phyloP scores from a whole-genome alignment of 2,329 filamentous ascomycete species.

The Venturia nashicola region DNA sequence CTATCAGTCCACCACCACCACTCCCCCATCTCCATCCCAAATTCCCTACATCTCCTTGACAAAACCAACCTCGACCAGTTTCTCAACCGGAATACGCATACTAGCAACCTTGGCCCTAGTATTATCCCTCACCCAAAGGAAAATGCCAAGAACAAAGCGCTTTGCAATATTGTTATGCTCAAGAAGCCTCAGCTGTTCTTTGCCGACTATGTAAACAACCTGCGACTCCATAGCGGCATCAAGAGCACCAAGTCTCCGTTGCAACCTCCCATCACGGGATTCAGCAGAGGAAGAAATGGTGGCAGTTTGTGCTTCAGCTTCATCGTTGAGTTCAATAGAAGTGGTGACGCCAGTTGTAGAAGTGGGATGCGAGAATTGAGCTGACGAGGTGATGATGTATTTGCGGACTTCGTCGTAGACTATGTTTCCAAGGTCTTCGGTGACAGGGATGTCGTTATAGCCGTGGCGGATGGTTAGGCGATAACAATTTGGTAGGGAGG shows the following conservation, averaged over 20 bases:
- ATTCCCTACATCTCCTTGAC: slow-evolving; percentile 47
- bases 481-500: slow-evolving; percentile 50
- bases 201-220: slow-evolving; percentile 44
- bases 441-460: slow-evolving; percentile 60
- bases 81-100: slow-evolving; percentile 45
- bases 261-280: background rate
- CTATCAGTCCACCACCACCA: no score
- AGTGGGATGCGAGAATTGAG: background rate
- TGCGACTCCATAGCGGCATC: slow-evolving; percentile 33
- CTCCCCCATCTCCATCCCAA: no score
- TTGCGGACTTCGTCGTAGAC: slow-evolving; percentile 41
- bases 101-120: slow-evolving; percentile 54
- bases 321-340: background rate
- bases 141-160: slow-evolving; percentile 38
- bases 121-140: slow-evolving; percentile 55
- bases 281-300: background rate
- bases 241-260: slow-evolving; percentile 21
- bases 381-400: slow-evolving; percentile 12
- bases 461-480: slow-evolving; percentile 58
- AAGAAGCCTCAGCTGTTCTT: slow-evolving; percentile 46
- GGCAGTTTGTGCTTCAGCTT: background rate
- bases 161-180: slow-evolving; percentile 30
- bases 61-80: slow-evolving; percentile 56
- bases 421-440: slow-evolving; percentile 47
- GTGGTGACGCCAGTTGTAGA: background rate